Percentiles rank a stretch among this genome's conserved stretches.
Conservation (phyloP, 108 stramenopile genomes). For the Nannochloropsis granulata region DNA sequence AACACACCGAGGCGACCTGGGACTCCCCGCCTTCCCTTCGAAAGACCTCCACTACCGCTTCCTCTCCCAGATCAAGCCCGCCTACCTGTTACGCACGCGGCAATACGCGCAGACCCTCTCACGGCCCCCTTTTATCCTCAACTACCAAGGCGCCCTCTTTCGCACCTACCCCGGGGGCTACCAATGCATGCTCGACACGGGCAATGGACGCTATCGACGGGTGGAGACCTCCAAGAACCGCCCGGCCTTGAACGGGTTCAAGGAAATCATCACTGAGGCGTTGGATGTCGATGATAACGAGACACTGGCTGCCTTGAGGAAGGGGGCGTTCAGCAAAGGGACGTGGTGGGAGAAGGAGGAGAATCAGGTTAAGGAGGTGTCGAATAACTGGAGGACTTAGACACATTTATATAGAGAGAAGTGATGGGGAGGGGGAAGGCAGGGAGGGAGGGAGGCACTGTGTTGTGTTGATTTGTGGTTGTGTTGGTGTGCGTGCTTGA, state of each 20-base stretch:
- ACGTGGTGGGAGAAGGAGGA: conserved; percentile 18
- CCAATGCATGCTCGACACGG: conserved; percentile 77
- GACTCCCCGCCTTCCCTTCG: conserved; percentile 57
- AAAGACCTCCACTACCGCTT: conserved; percentile 81
- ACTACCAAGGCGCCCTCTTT: conserved; percentile 83
- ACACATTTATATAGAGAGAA: neutral
- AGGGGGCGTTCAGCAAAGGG: conserved; percentile 8
- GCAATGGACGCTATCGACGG: conserved; percentile 57
- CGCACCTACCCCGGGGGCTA: conserved; percentile 76
- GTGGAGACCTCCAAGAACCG: conserved; percentile 48
- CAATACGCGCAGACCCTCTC: conserved; percentile 49
- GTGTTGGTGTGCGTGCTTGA: no score
- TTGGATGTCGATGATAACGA: conserved; percentile 39
- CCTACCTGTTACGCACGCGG: conserved; percentile 77
- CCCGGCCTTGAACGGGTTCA: conserved; percentile 68
- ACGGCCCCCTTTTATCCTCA: conserved; percentile 72
- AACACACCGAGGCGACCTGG: conserved; percentile 71
- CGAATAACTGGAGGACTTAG: conserved; percentile 15
- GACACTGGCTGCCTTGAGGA: conserved; percentile 5
- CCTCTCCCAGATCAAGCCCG: conserved; percentile 60
- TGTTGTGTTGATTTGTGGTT: neutral
- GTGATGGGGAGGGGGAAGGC: neutral
- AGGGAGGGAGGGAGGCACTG: neutral
- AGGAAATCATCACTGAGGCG: conserved; percentile 69
- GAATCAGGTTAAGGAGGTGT: neutral